A percentile compares a stretch with the other conserved stretches of the same genome.
Conservation (phyloP, 305 asterid species). For the Solanum hybrid region DNA sequence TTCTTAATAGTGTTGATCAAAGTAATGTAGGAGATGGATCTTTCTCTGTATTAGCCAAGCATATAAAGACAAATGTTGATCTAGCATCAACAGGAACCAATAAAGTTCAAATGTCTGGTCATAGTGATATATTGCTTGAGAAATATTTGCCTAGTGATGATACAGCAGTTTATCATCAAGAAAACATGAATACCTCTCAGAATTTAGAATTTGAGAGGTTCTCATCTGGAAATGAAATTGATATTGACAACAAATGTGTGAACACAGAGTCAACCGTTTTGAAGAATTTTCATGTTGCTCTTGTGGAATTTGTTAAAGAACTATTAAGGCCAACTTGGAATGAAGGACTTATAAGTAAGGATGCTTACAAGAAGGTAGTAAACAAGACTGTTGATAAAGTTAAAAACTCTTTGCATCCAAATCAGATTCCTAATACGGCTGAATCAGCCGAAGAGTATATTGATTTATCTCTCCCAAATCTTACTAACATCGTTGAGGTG, state of each 20-base stretch:
- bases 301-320: constrained; percentile 66
- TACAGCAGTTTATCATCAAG: constrained; percentile 3
- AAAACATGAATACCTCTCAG: constrained; percentile 14
- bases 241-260: constrained; percentile 19
- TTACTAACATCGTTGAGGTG: constrained; percentile 72
- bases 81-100: constrained; percentile 8
- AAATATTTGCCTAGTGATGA: constrained; percentile 3
- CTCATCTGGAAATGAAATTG: constrained; percentile 21
- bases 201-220: constrained; percentile 28
- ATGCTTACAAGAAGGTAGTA: constrained; percentile 67
- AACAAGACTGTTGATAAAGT: constrained; percentile 69
- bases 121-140: background rate
- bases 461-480: constrained; percentile 44
- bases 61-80: constrained; percentile 18
- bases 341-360: constrained; percentile 63
- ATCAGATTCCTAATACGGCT: constrained; percentile 56
- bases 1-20: constrained; percentile 29
- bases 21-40: constrained; percentile 19
- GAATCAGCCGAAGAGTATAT: constrained; percentile 53
- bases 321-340: constrained; percentile 76
- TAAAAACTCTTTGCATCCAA: constrained; percentile 42
- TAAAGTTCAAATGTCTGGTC: constrained; percentile 8
- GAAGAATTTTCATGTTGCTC: constrained; percentile 51
- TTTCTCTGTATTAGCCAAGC: constrained; percentile 25
- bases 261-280: constrained; percentile 34